Conservation (phyloP, 2,329 filamentous ascomycete genomes). For the Alternaria dauci region DNA sequence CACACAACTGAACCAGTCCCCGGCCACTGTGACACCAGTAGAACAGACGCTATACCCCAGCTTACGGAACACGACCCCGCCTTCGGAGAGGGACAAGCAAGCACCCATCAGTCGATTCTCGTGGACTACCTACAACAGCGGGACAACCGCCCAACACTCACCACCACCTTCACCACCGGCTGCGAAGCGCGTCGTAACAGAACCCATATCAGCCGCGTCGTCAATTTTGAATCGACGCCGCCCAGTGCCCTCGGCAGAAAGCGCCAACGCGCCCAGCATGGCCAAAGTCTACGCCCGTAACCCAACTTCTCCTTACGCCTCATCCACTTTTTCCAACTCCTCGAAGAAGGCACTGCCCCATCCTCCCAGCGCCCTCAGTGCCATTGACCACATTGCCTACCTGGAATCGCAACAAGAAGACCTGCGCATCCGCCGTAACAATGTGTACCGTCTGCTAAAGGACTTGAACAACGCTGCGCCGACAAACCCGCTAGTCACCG, state of each 20-base stretch:
- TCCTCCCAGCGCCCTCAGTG: conserved; percentile 46
- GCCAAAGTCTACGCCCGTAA: conserved; percentile 19
- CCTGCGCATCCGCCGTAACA: conserved; percentile 47
- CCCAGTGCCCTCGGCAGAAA: conserved; percentile 39
- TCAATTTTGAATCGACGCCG: conserved; percentile 46
- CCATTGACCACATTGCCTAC: conserved; percentile 47
- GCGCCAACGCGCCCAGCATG: conserved; percentile 35
- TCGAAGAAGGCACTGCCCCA: conserved; percentile 50
- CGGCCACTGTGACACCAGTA: conserved; percentile 21
- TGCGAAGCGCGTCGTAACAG: conserved; percentile 33
- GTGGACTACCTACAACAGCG: conserved; percentile 47
- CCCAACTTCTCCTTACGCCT: conserved; percentile 11
- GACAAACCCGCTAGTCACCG: conserved; percentile 50
- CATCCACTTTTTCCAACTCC: conserved; percentile 37
- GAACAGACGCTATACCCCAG: conserved; percentile 27
- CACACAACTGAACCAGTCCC: conserved; percentile 25
- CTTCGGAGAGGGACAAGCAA: conserved; percentile 33
- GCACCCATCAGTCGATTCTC: conserved; percentile 38
- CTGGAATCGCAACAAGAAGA: conserved; percentile 53
- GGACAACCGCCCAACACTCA: conserved; percentile 52
- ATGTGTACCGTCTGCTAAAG: conserved; percentile 47
- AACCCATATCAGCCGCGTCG: conserved; percentile 37
- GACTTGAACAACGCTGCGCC: conserved; percentile 48
- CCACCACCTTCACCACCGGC: conserved; percentile 54
- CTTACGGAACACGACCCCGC: conserved; percentile 35